Evolutionary conservation across 2,329 filamentous ascomycete species (phyloP).

Genomic region (Tolypocladium sp.): DNA sequence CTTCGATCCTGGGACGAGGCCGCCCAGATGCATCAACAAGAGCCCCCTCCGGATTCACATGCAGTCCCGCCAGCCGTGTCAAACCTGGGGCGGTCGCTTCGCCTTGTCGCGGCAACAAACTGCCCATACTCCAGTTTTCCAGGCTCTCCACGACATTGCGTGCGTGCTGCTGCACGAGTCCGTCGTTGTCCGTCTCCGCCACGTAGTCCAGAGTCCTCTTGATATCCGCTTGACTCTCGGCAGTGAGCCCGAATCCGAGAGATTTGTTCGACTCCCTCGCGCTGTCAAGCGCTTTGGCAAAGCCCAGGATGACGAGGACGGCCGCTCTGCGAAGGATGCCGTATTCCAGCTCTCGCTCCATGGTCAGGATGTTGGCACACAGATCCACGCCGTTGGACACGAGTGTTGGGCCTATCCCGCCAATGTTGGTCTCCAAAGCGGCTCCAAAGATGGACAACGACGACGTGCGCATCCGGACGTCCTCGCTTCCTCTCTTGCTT

Average conservation of each 20-base stretch:
- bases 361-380: conserved; percentile 49
- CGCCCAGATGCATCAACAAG: conserved; percentile 14
- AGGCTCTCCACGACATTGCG: conserved; percentile 58
- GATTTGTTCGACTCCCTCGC: conserved; percentile 36
- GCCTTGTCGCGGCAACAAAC: conserved; percentile 29
- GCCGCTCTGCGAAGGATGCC: conserved; percentile 60
- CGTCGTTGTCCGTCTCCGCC: conserved; percentile 57
- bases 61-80: conserved; percentile 27
- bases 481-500: conserved; percentile 55
- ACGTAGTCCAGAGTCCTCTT: conserved; percentile 53
- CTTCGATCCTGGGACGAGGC: conserved; percentile 42
- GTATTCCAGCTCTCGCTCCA: conserved; percentile 51
- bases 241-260: conserved; percentile 44
- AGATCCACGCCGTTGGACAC: conserved; percentile 52
- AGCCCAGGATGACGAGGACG: conserved; percentile 51
- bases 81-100: conserved; percentile 13
- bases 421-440: conserved; percentile 51
- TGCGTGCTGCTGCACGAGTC: conserved; percentile 58
- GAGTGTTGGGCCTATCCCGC: conserved; percentile 42
- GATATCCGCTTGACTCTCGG: conserved; percentile 52
- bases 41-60: conserved; percentile 20
- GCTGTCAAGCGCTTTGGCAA: conserved; percentile 50
- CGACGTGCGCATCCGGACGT: conserved; percentile 60
- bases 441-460: conserved; percentile 56
- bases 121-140: conserved; percentile 50